Evolutionary conservation across 768 basidiomycete species (phyloP), one percentile per base, ranked within the genome.

Genomic region (Lanmaoa pseudosensibilis): DNA sequence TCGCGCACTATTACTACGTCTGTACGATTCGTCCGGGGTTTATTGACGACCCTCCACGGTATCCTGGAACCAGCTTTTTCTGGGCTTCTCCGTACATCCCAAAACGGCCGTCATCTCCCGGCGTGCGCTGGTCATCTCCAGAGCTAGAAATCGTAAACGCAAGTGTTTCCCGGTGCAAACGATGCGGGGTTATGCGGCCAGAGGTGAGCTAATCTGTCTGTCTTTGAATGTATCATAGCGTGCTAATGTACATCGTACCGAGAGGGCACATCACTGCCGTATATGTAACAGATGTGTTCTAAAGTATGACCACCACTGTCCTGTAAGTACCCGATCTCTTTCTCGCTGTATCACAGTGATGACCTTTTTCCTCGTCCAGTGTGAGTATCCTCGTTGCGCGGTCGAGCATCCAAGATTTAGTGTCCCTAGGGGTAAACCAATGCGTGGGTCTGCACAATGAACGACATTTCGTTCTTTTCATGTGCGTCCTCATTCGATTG

Each of bases 391-490:
- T 38, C 25, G 37, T 50, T 53, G 5, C 30, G 13, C 5, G 5
- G 25, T 48, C 51, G 21, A 52, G 39, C n/a, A 30, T 36, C 43
- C 23, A 37, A 15, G 23, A 46, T 43, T 67, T 11, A 64, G 25
- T 16, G 6, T 5, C 10, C 23, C 23, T 18, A 94, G 92, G 94
- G 94, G 85, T 98, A 48, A 98, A 98, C 71, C 92, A 94, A 83
- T 98, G 96, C 68, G 96, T 99, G 43, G 96, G 96, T 12, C 71
- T 98, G 8, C 80, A 96, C 69, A 99, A 98, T 64, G 95, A 98
- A 68, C 86, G 96, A 0, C 94, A 98, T 74, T 99, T 99, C 65
- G 81, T 96, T 38, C 76, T 98, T 46, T 99, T 98, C 80, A 88
- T 98, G 92, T 92, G 59, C 53, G 87, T 74, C 8, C 8, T 49